Conservation (phyloP, 1,139 yeast genomes). For the Zygosaccharomyces sapae region DNA sequence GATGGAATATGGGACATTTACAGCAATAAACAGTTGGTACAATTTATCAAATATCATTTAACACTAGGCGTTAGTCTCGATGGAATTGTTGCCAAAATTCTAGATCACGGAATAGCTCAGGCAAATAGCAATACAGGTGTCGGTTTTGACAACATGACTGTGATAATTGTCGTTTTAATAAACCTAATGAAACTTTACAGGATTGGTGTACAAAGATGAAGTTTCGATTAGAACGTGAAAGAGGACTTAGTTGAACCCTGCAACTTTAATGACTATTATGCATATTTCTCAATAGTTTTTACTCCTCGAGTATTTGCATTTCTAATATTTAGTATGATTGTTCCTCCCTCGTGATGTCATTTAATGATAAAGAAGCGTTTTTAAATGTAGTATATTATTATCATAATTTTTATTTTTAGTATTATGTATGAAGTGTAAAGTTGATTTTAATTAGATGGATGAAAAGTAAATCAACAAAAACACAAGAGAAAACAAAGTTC, state of each 20-base stretch:
- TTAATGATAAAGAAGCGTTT: slow-evolving; percentile 3
- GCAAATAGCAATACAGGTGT: slow-evolving; percentile 72
- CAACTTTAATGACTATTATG: neutral
- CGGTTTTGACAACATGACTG: slow-evolving; percentile 79
- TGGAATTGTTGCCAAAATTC: slow-evolving; percentile 53
- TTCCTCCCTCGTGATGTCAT: slow-evolving; percentile 3
- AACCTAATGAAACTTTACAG: slow-evolving; percentile 42
- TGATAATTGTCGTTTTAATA: slow-evolving; percentile 61
- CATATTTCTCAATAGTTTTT: neutral
- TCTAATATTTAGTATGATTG: slow-evolving; percentile 4
- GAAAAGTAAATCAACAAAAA: neutral
- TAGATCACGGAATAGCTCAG: slow-evolving; percentile 66
- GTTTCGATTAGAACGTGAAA: slow-evolving; percentile 47
- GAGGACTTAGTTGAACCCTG: slow-evolving; percentile 25
- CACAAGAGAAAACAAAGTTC: neutral
- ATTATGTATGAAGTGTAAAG: too few species aligned
- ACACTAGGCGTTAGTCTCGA: slow-evolving; percentile 55
- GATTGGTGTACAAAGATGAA: slow-evolving; percentile 59
- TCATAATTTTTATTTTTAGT: too few species aligned
- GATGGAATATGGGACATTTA: slow-evolving; percentile 83
- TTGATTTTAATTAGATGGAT: too few species aligned
- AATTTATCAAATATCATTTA: slow-evolving; percentile 54
- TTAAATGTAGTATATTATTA: neutral
- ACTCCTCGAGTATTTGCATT: neutral
- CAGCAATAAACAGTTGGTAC: slow-evolving; percentile 52